Conservation (phyloP, 768 basidiomycete genomes). For the Coprinellus aureogranulatus region DNA sequence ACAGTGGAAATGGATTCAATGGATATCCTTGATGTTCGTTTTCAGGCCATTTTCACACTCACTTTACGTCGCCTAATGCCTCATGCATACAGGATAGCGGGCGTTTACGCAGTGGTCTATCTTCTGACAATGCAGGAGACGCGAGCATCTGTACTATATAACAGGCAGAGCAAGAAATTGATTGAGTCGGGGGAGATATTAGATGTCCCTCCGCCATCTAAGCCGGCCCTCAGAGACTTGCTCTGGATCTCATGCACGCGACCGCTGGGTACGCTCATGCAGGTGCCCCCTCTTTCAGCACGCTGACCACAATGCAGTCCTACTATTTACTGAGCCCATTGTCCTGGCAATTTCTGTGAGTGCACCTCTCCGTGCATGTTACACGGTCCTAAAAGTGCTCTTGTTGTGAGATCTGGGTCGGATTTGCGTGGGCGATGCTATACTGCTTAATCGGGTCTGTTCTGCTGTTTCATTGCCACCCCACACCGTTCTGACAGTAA, state of each 20-base stretch:
- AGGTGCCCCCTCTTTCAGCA: no score
- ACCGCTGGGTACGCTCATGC: conserved; percentile 58
- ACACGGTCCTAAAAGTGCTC: no score
- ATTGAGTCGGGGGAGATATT: conserved; percentile 60
- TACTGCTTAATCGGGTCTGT: conserved; percentile 52
- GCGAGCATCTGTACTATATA: conserved; percentile 62
- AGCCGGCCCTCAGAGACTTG: conserved; percentile 46
- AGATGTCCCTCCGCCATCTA: conserved; percentile 50
- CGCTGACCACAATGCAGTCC: conserved; percentile 36
- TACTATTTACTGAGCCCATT: conserved; percentile 68
- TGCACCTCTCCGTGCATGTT: no score
- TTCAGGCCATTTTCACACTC: neutral
- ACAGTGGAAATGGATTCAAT: conserved; percentile 83
- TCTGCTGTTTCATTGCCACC: conserved; percentile 23
- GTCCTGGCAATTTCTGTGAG: conserved; percentile 69
- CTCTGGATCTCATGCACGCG: conserved; percentile 66
- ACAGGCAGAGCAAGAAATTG: conserved; percentile 51
- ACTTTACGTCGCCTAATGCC: conserved; percentile 1
- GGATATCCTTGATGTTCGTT: conserved; percentile 67
- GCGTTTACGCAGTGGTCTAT: conserved; percentile 33
- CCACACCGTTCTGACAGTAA: conserved; percentile 23
- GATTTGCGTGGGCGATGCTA: conserved; percentile 71
- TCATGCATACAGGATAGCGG: conserved; percentile 12
- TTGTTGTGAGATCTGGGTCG: conserved; percentile 55
- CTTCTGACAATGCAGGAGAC: conserved; percentile 65